phyloP scores from a whole-genome alignment of 1,284 basidiomycete species.

The Volvariella volvacea region DNA sequence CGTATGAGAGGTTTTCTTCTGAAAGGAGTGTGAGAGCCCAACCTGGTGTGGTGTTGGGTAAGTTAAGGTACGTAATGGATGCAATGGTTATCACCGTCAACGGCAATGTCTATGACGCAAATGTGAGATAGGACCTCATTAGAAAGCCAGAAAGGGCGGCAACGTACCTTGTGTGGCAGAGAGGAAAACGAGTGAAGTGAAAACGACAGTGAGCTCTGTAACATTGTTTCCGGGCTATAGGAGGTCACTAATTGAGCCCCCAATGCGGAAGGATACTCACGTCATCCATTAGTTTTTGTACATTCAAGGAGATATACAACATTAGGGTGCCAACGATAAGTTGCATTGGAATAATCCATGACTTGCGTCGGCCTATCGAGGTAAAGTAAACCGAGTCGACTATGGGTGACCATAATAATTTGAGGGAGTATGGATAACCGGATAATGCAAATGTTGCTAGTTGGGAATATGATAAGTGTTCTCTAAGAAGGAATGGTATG shows the following conservation, averaged over 20 bases:
- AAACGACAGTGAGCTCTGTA: constrained; percentile 76
- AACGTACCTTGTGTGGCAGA: constrained; percentile 91
- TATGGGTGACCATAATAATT: constrained; percentile 96
- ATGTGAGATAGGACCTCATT: constrained; percentile 9
- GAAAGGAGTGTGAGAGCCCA: constrained; percentile 98
- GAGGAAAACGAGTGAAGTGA: constrained; percentile 88
- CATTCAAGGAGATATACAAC: constrained; percentile 81
- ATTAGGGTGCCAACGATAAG: constrained; percentile 83
- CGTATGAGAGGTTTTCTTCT: constrained; percentile 92
- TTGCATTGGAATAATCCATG: constrained; percentile 99
- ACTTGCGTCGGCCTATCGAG: constrained; percentile 86
- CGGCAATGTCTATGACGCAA: constrained; percentile 76
- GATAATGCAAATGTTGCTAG: constrained; percentile 92
- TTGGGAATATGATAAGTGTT: constrained; percentile 94
- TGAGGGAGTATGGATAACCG: constrained; percentile 96
- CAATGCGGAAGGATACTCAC: constrained; percentile 38
- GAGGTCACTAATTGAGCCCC: constrained; percentile 6
- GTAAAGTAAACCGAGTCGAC: constrained; percentile 89
- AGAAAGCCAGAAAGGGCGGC: neutral
- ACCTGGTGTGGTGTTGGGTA: constrained; percentile 36
- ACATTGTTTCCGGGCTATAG: constrained; percentile 78
- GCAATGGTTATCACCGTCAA: constrained; percentile 63
- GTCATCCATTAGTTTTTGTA: constrained; percentile 75
- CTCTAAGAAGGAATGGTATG: constrained; percentile 92
- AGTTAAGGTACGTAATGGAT: constrained; percentile 2